Evolutionary conservation across 495 filamentous ascomycete species (phyloP), one percentile per base, ranked within the genome.

Genomic region (Aspergillus leporis): DNA sequence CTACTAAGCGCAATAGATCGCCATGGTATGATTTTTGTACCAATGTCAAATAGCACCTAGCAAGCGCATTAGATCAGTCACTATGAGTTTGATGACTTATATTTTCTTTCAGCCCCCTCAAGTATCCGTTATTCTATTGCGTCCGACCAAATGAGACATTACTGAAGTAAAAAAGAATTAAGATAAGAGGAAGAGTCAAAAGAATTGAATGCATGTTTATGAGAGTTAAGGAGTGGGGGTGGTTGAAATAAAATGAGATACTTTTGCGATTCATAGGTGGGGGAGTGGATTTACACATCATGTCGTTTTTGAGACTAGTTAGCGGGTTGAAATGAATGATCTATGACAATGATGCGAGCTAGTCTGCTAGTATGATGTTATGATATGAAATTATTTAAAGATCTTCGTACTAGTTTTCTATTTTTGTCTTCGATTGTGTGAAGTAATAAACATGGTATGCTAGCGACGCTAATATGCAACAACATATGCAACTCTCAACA

Each of bases 1-100:
- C 34, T 74, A 74, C 62, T 74, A 74, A 78, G 53, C 58, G n/a
- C 51, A 36, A 22, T 59, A 38, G 53, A 51, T 21, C 13, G 34
- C 31, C 23, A 53, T 12, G 36, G 3, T 30, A 30, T 55, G 1
- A 14, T 45, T n/a, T 30, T 43, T 41, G 25, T 23, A 53, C 48
- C 43, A 16, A 51, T 58, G 31, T 40, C 32, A 59, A 56, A 23
- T 47, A 23, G 43, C 19, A 47, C 43, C 12, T 47, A 47, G 43
- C 43, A 47, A 22, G 43, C 43, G 43, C 43, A 47, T 47, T 47
- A 47, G 19, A 47, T 22, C 43, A 40, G 38, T 56, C 59, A 51
- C 61, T 48, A 60, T 60, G 61, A 60, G 31, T 53, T 55, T 63
- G 51, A 63, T 54, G 61, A 63, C 47, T 53, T 56, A 56, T 48